Percentiles rank a stretch among this genome's conserved stretches.
phyloP scores from a whole-genome alignment of 2,329 filamentous ascomycete genomes.

The Aureobasidium lini region DNA sequence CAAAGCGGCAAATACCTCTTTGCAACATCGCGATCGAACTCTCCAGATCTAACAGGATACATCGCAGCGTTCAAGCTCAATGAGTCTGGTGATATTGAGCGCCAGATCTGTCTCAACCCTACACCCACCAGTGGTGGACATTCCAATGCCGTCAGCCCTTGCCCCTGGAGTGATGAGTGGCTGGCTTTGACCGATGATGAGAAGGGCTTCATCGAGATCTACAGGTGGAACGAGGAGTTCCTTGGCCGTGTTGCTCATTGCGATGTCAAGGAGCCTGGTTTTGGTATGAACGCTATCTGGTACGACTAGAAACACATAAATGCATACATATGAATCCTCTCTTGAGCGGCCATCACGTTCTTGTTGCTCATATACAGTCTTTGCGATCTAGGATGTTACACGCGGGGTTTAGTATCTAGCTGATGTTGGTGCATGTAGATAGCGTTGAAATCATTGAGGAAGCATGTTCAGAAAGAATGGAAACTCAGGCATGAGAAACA shows the following conservation, averaged over 20 bases:
- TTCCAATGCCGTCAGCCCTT: constrained; percentile 79
- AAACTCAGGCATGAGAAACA: too few species aligned
- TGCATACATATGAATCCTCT: too few species aligned
- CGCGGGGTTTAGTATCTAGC: too few species aligned
- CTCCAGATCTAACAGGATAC: constrained; percentile 69
- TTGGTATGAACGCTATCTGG: constrained; percentile 96
- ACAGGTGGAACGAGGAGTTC: constrained; percentile 77
- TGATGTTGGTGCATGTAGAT: too few species aligned
- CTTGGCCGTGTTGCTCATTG: constrained; percentile 68
- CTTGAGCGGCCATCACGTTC: too few species aligned
- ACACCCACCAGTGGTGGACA: constrained; percentile 83
- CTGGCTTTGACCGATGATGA: constrained; percentile 85
- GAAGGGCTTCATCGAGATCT: constrained; percentile 80
- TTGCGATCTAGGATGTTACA: too few species aligned
- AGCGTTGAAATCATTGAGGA: too few species aligned
- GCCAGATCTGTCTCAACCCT: constrained; percentile 72
- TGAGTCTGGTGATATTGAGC: constrained; percentile 62
- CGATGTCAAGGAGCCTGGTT: constrained; percentile 77
- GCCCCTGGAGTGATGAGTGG: constrained; percentile 81
- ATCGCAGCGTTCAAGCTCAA: constrained; percentile 70
- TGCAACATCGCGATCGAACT: constrained; percentile 74
- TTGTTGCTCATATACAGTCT: too few species aligned
- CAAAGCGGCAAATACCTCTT: constrained; percentile 68
- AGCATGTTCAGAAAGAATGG: too few species aligned
- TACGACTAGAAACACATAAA: constrained; percentile 52